Evolutionary conservation across 306 rosid genomes (phyloP), one percentile per base, ranked within the genome.

Genomic region (Abrus pulchellus): DNA sequence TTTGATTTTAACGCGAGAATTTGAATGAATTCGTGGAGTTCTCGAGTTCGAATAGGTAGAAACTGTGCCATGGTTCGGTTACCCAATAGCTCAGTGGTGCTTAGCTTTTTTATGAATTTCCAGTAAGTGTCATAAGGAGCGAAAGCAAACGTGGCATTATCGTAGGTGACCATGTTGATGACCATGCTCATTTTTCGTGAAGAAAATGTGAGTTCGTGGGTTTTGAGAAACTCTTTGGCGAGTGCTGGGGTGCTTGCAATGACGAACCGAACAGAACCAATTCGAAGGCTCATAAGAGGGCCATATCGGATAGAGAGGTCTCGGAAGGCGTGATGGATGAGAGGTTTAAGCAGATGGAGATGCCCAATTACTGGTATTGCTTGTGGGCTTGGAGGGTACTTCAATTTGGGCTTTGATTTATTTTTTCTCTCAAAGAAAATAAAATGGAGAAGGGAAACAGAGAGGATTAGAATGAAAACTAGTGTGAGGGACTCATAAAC

Each of bases 191-290:
- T 68, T 5, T 20, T 13, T 1, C 80, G 89, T 1, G 82, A 74
- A 6, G 76, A 57, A 60, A 78, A 83, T 1, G 68, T 4, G 7
- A 83, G 84, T 12, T 88, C 90, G 5, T 88, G 56, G n/a, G 68
- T 53, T 8, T 85, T 83, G 64, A 90, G 90, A 68, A 88, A 43
- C 38, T 86, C 80, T 65, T 79, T 88, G 1, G 90, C 89, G 1
- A 84, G 47, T 3, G 77, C 47, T 6, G 90, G 84, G 0, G 84
- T 71, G 53, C 59, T 80, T 2, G 64, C 84, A 4, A 86, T 83
- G 0, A 84, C n/a, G 32, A 89, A 80, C 1, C 34, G 33, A 3
- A 61, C 66, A 0, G 80, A 86, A 38, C 94, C 90, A 0, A 86
- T 69, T 29, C 74, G 68, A 2, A 90, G 87, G 38, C 59, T 66